phyloP scores from a whole-genome alignment of 192 early-diverging fungal genomes.

The Diversispora epigaea region DNA sequence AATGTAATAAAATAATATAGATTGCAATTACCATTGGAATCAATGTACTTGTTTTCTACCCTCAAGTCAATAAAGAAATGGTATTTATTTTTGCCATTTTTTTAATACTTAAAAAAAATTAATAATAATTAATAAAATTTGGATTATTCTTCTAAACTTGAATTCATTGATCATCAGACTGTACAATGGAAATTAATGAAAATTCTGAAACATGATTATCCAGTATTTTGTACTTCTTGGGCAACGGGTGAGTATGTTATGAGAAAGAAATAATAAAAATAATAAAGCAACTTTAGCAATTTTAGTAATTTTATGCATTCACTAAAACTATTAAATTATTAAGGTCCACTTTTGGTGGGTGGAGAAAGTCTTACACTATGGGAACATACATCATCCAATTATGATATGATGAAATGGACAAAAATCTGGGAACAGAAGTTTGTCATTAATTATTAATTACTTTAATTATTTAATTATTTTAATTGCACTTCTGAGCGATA shows the following conservation, averaged over 20 bases:
- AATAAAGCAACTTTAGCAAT: background rate
- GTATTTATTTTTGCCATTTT: background rate
- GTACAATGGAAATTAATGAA: constrained; percentile 2
- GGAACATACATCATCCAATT: constrained; percentile 24
- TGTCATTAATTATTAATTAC: background rate
- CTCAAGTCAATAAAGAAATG: constrained; percentile 8
- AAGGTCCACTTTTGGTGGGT: constrained; percentile 43
- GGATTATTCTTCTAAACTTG: no score
- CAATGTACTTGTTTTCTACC: constrained; percentile 27
- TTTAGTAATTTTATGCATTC: background rate
- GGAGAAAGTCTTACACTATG: constrained; percentile 40
- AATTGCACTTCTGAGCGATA: background rate
- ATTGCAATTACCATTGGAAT: constrained; percentile 30
- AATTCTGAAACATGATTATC: constrained; percentile 25
- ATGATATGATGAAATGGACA: constrained; percentile 28
- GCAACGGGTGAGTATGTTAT: background rate
- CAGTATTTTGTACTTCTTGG: constrained; percentile 30
- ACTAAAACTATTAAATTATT: background rate
- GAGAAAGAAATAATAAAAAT: background rate
- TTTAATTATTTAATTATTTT: background rate
- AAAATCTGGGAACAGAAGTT: constrained; percentile 49
- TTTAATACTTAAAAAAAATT: background rate
- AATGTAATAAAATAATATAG: constrained; percentile 1
- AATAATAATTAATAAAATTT: background rate
- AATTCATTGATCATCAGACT: background rate